Evolutionary conservation across 129 eudicot species (phyloP).

Genomic region (Scalesia atractyloides): DNA sequence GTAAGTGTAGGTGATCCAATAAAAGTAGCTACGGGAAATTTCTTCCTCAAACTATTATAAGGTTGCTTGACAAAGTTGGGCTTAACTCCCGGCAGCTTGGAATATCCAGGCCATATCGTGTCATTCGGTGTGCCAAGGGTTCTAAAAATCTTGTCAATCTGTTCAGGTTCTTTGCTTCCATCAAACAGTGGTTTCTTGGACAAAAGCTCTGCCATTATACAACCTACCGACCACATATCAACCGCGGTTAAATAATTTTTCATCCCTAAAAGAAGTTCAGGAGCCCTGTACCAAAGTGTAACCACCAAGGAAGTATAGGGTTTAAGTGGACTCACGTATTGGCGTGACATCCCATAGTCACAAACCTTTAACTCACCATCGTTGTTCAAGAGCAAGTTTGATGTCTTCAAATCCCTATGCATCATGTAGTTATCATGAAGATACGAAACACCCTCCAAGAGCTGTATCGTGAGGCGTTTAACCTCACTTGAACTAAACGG

Average conservation of each 20-base stretch:
- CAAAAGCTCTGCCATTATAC: slow-evolving; percentile 83
- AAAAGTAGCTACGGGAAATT: slow-evolving; percentile 65
- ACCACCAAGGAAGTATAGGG: slow-evolving; percentile 75
- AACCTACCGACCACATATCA: slow-evolving; percentile 93
- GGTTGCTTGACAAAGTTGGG: slow-evolving; percentile 57
- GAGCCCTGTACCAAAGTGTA: slow-evolving; percentile 91
- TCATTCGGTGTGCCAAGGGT: slow-evolving; percentile 81
- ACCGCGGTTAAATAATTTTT: slow-evolving; percentile 73
- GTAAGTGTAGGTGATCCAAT: slow-evolving; percentile 68
- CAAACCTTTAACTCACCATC: slow-evolving; percentile 75
- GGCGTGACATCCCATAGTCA: slow-evolving; percentile 80
- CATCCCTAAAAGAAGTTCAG: slow-evolving; percentile 79
- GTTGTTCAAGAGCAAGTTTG: slow-evolving; percentile 61
- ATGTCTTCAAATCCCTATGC: slow-evolving; percentile 79
- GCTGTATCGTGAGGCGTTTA: slow-evolving; percentile 79
- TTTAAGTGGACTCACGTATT: slow-evolving; percentile 59
- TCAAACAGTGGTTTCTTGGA: slow-evolving; percentile 62
- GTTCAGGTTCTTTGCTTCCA: slow-evolving; percentile 60
- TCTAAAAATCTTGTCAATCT: slow-evolving; percentile 68
- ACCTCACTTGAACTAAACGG: slow-evolving; percentile 82
- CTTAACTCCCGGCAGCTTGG: slow-evolving; percentile 60
- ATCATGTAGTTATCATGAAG: slow-evolving; percentile 84
- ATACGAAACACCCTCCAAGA: slow-evolving; percentile 58
- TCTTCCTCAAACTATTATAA: slow-evolving; percentile 53
- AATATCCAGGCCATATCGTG: slow-evolving; percentile 70